phyloP scores from a whole-genome alignment of 1,284 basidiomycete genomes.

The Cryptococcus depauperatus region DNA sequence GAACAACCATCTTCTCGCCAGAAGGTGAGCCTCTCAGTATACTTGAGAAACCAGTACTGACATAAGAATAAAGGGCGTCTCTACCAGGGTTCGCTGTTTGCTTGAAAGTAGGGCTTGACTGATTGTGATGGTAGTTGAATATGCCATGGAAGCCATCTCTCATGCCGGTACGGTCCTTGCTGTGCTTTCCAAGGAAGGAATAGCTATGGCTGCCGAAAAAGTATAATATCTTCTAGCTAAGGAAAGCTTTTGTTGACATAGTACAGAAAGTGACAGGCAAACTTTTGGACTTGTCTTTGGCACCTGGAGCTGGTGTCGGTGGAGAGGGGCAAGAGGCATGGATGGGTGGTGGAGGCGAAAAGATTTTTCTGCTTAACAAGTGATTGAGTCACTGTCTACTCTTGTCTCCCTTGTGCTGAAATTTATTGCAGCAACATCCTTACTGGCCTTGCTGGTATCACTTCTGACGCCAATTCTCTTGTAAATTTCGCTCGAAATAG shows the following conservation, averaged over 20 bases:
- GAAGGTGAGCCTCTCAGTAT: constrained; percentile 56
- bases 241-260: constrained; percentile 4
- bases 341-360: constrained; percentile 84
- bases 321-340: constrained; percentile 56
- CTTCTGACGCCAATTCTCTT: constrained; percentile 94
- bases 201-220: constrained; percentile 97
- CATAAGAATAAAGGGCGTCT: constrained; percentile 57
- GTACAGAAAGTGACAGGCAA: constrained; percentile 86
- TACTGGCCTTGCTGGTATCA: constrained; percentile 88
- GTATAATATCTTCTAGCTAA: constrained; percentile 14
- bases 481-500: constrained; percentile 89
- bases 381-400: constrained; percentile 27
- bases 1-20: constrained; percentile 92
- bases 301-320: constrained; percentile 59
- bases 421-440: constrained; percentile 72
- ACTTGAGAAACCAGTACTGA: constrained; percentile 12
- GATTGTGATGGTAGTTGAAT: constrained; percentile 64
- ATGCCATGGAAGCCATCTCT: constrained; percentile 98
- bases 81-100: constrained; percentile 65
- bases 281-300: constrained; percentile 76
- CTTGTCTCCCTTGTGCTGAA: neutral
- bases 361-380: constrained; percentile 87
- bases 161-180: constrained; percentile 93
- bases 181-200: constrained; percentile 88
- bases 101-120: neutral